Base-by-base conservation (phyloP, 2,329 filamentous ascomycete species). In the Coleophoma crateriformis region DNA sequence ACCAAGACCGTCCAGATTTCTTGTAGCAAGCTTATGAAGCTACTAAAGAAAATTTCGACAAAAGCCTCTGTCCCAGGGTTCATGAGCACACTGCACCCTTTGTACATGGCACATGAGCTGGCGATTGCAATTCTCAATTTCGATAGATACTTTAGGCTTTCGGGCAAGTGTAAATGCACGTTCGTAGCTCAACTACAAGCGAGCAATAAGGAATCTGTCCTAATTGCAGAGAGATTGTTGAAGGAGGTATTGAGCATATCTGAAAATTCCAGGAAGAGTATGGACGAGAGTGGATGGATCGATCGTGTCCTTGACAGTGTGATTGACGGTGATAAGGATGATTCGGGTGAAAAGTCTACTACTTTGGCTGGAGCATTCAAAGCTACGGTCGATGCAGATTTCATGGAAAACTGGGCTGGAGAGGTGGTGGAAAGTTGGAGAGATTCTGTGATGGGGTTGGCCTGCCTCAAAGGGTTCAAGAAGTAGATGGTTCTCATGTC, bases 241-340 rank as follows among this genome's bases (percentile, higher is more conserved):
- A 44, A 54, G 19, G 40, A 45, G 7, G 52, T 63, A 7, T 46
- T 46, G 10, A 52, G 56, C 12, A 59, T 60, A 40, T 55, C 54
- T 8, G 45, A 45, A 14, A 37, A 13, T 8, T 49, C 63, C 20
- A 65, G 63, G 45, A 61, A 58, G 38, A 55, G 51, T 2, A 47
- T 67, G 33, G 59, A 64, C 47, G 63, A 66, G 35, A 58, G 64
- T 15, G 64, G 63, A 3, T 66, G 61, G 63, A 65, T 67, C 44
- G 64, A 67, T 47, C 60, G 52, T 39, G 56, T 64, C 1, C 47
- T 64, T 5, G 58, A 62, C 12, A 50, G 46, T 46, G 50, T 59
- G 3, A 20, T 56, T 34, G 33, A 45, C 38, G 41, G 17, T 22
- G 47, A 45, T 12, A 50, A 50, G 13, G 48, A 49, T 22, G 41